Conservation (phyloP, 768 basidiomycete genomes). For the Trichaptum fuscoviolaceum region DNA sequence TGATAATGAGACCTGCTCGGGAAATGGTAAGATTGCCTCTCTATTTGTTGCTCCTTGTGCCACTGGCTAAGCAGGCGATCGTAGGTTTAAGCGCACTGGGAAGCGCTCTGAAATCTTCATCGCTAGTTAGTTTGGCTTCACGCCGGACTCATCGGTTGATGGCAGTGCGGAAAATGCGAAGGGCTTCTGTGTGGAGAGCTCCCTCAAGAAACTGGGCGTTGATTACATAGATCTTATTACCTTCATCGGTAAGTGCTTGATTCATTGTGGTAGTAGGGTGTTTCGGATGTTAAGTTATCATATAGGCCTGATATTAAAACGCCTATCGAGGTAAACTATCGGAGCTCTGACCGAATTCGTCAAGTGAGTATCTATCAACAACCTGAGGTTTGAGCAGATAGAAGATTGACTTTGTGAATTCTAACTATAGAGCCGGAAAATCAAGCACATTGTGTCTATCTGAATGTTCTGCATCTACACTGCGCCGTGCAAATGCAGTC, state of each 20-base stretch:
- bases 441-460: conserved; percentile 32
- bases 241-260: conserved; percentile 9
- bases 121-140: conserved; percentile 51
- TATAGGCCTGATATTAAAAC: conserved; percentile 1
- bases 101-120: conserved; percentile 51
- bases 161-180: conserved; percentile 6
- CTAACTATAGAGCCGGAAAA: conserved; percentile 24
- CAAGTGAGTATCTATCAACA: conserved; percentile 4
- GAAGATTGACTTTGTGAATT: background rate
- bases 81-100: conserved; percentile 47
- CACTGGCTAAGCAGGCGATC: background rate
- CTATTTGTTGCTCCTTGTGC: background rate
- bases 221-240: conserved; percentile 16
- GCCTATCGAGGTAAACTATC: conserved; percentile 11
- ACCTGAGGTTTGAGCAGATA: background rate
- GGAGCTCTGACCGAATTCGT: conserved; percentile 15
- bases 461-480: conserved; percentile 21
- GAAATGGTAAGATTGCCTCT: background rate
- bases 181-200: conserved; percentile 7
- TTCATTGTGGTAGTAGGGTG: background rate
- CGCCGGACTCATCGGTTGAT: conserved; percentile 14
- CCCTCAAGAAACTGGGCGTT: conserved; percentile 11
- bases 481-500: conserved; percentile 31
- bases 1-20: background rate
- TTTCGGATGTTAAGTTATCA: background rate